phyloP scores from a whole-genome alignment of 345 rosid genomes.

The Salix brachista region DNA sequence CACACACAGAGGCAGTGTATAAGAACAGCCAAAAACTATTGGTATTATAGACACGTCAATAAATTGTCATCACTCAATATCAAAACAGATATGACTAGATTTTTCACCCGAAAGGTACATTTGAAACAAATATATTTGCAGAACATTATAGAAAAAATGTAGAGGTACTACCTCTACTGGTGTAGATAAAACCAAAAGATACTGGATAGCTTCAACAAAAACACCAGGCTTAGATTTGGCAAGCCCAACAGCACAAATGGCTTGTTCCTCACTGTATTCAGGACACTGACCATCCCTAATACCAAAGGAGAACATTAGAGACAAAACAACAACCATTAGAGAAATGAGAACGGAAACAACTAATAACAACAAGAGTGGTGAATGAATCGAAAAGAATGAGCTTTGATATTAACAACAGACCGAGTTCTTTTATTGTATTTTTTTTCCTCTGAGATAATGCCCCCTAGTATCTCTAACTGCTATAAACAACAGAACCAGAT shows the following conservation, averaged over 20 bases:
- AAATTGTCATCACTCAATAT: background rate
- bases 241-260: constrained; percentile 91
- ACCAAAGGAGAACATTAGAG: constrained; percentile 19
- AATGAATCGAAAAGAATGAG: too few species aligned
- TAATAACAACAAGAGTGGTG: too few species aligned
- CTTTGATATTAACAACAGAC: too few species aligned
- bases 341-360: too few species aligned
- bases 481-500: too few species aligned
- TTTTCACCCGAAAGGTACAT: background rate
- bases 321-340: background rate
- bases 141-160: background rate
- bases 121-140: background rate
- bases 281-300: constrained; percentile 95
- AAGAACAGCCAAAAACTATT: background rate
- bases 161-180: constrained; percentile 67
- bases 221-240: constrained; percentile 80
- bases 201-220: constrained; percentile 91
- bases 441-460: too few species aligned
- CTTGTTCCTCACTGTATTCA: constrained; percentile 87
- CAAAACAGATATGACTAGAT: background rate
- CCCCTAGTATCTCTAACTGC: too few species aligned
- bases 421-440: too few species aligned
- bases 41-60: background rate
- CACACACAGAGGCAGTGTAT: background rate
- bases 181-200: constrained; percentile 81